These are phyloP conservation scores for Emmonsiellopsis sp. DNA, from an alignment of 2,329 filamentous ascomycete species.

Conservation along the genomic window DNA sequence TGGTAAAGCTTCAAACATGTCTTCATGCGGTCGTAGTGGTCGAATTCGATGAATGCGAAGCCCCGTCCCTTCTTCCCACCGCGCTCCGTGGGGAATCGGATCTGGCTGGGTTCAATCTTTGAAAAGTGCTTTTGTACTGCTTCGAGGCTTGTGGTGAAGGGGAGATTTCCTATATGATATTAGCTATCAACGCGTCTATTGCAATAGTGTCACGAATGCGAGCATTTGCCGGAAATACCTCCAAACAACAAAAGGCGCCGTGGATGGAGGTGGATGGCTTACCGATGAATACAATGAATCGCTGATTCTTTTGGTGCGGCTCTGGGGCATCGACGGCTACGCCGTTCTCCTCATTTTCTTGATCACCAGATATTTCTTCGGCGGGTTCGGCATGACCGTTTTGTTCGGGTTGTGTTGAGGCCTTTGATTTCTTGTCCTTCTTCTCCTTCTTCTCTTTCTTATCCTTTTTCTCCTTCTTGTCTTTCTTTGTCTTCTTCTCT, in stretches of 20 bases:
- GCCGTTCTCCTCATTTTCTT: conserved; percentile 5
- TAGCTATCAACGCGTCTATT: conserved; percentile 2
- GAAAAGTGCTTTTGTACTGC: conserved; percentile 67
- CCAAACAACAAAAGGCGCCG: no score
- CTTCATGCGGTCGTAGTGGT: conserved; percentile 78
- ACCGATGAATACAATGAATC: conserved; percentile 74
- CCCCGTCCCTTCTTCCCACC: conserved; percentile 57
- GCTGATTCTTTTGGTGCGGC: conserved; percentile 32
- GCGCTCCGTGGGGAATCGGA: conserved; percentile 66
- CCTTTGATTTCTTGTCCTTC: conserved; percentile 15
- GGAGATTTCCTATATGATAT: conserved; percentile 62
- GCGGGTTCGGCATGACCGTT: conserved; percentile 13
- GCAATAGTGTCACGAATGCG: no score
- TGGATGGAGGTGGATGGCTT: conserved; percentile 6
- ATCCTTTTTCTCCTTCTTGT: conserved; percentile 3
- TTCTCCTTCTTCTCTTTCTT: conserved; percentile 1
- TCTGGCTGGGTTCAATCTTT: conserved; percentile 57
- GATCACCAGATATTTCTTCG: conserved; percentile 10
- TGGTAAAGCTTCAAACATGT: conserved; percentile 86
- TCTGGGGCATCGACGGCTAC: conserved; percentile 12
- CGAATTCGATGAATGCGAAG: conserved; percentile 84
- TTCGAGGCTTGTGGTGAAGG: conserved; percentile 66
- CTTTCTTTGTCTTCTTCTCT: conserved; percentile 6
- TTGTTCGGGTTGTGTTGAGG: conserved; percentile 27
- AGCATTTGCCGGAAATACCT: no score